These are phyloP conservation scores for Diaporthe citrichinensis DNA, from an alignment of 2,329 filamentous ascomycete genomes.

Conservation along the genomic window DNA sequence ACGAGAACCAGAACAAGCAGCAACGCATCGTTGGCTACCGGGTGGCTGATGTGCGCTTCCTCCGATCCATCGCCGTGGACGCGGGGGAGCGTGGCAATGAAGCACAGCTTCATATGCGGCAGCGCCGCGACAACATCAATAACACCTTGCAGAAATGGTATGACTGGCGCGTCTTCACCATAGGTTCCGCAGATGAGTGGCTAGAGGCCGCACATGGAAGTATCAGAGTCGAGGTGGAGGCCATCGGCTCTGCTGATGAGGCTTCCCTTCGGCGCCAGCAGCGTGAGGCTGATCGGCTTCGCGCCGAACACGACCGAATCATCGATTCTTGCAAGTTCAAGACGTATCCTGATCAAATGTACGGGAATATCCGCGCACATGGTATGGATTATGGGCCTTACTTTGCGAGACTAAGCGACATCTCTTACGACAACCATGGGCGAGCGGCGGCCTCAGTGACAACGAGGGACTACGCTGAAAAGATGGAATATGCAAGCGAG, in stretches of 20 bases:
- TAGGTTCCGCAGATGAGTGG: background rate
- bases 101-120: constrained; percentile 7
- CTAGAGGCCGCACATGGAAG: constrained; percentile 1
- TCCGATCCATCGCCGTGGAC: background rate
- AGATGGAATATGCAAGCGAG: constrained; percentile 45
- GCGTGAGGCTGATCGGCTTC: background rate
- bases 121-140: constrained; percentile 14
- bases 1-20: background rate
- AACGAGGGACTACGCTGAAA: constrained; percentile 12
- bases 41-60: constrained; percentile 1
- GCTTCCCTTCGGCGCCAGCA: background rate
- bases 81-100: background rate
- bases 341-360: constrained; percentile 28
- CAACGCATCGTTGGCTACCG: constrained; percentile 2
- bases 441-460: background rate
- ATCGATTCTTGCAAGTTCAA: constrained; percentile 19
- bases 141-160: constrained; percentile 9
- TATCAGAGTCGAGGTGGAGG: constrained; percentile 11
- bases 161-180: constrained; percentile 7
- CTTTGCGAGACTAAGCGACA: background rate
- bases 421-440: background rate
- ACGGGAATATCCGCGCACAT: constrained; percentile 6
- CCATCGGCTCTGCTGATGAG: background rate
- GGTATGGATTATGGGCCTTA: constrained; percentile 13
- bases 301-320: background rate